phyloP scores from a whole-genome alignment of 1,284 basidiomycete genomes.

The Moesziomyces aphidis region DNA sequence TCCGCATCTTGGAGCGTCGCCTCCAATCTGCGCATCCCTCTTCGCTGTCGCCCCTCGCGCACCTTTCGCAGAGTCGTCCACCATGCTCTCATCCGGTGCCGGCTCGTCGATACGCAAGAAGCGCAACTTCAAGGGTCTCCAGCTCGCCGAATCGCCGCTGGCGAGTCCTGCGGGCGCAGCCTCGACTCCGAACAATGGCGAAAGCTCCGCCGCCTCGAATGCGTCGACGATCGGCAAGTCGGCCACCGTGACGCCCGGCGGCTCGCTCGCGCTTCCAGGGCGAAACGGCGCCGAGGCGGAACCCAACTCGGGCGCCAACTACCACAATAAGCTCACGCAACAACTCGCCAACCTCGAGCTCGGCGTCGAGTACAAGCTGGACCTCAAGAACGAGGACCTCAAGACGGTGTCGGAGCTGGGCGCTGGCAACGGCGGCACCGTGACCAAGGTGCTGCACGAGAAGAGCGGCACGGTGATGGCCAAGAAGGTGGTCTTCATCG shows the following conservation, averaged over 20 bases:
- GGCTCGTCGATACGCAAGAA: slow-evolving; percentile 61
- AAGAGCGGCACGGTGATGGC: slow-evolving; percentile 65
- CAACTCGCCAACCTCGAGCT: slow-evolving; percentile 68
- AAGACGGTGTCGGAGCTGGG: slow-evolving; percentile 87
- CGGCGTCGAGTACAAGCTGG: slow-evolving; percentile 69
- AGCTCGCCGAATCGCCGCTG: slow-evolving; percentile 56
- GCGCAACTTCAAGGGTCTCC: slow-evolving; percentile 67
- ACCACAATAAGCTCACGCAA: slow-evolving; percentile 61
- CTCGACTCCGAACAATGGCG: slow-evolving; percentile 19
- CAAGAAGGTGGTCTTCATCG: slow-evolving; percentile 80
- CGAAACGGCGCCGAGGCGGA: slow-evolving; percentile 32
- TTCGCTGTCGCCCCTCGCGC: background rate
- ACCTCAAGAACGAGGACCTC: slow-evolving; percentile 69
- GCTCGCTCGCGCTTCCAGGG: slow-evolving; percentile 22
- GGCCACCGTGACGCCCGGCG: slow-evolving; percentile 19
- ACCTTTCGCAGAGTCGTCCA: background rate
- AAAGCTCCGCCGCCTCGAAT: slow-evolving; percentile 28
- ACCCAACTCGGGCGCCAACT: slow-evolving; percentile 48
- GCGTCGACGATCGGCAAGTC: slow-evolving; percentile 35
- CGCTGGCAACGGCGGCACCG: slow-evolving; percentile 96
- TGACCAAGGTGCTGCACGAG: slow-evolving; percentile 77
- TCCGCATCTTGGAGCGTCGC: background rate
- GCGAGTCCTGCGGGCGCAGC: slow-evolving; percentile 22
- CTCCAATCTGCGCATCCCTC: background rate
- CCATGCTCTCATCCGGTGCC: slow-evolving; percentile 33